Base-by-base conservation (phyloP, 768 basidiomycete genomes). In the Arthromyces matolae region DNA sequence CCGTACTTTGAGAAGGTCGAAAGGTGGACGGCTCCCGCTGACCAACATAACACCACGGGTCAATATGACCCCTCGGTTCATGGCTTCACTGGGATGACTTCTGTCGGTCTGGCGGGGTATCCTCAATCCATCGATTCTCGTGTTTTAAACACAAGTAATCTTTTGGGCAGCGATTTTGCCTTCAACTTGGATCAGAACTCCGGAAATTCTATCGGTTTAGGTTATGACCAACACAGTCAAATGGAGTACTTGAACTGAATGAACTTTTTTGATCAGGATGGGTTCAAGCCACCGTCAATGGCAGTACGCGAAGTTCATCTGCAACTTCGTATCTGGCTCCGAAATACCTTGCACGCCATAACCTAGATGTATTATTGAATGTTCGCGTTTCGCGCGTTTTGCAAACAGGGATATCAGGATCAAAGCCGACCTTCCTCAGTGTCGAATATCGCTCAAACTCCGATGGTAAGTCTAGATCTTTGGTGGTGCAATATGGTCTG, bases 201-300 rank as follows among this genome's bases (percentile, higher is more conserved):
- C 19, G 42, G 42, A 10, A 56, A 54, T 10, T 64, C 65, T 0
- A 46, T 74, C 12, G 76, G 76, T 3, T 45, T 75, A 24, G 67
- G 75, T 72, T n/a, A 29, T 39, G 66, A 50, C 6, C 9, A 10
- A 5, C 18, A 31, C 46, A 31, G 52, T 59, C 19, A 2, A 8
- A 22, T 20, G 14, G 5, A n/a, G 8, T n/a, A 23, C 38, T 53
- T n/a, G 47, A 39, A 5, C 53, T 53, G 23, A 41, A 43, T 47
- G 12, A 10, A 39, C 6, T 13, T 12, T 25, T 3, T 25, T 25
- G 4, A 31, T 36, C 49, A 43, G 58, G 52, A 10, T 57, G 49
- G 45, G 23, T 45, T 5, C 55, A 48, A 40, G 33, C 45, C 12
- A 54, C 54, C 6, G 49, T 51, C 10, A 36, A 46, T 2, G 18